Evolutionary conservation across 2,329 filamentous ascomycete species (phyloP), one percentile per base, ranked within the genome.

Genomic region (Fusarium sp.): DNA sequence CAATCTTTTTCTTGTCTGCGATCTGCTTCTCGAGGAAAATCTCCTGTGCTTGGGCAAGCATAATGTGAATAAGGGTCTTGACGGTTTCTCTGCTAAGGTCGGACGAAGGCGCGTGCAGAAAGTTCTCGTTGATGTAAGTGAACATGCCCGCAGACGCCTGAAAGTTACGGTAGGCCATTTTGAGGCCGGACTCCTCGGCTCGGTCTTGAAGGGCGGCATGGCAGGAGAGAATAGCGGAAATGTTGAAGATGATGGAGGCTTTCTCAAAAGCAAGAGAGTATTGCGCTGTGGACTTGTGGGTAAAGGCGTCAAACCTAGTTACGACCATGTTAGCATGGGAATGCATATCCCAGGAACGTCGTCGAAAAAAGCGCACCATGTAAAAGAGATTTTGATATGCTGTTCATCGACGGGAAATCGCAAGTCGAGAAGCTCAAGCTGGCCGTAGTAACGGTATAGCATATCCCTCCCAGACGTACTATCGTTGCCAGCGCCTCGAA

Each of bases 51-150:
- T 99, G 96, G 2, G 96, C 97, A 64, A 99, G 89, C 88, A 94
- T 98, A 68, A 99, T 91, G 60, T 92, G 90, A 80, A 99, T 98
- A 74, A 99, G 84, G 0, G 94, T 95, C 85, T 98, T 98, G 79
- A 99, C 94, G 0, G 96, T 99, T 59, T 99, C 96, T 69, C 96
- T 88, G 81, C 95, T 98, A 56, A 99, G 85, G 80, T 99, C 96
- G n/a, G 94, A 95, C 10, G 95, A 98, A 1, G 97, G 96, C 2
- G 96, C 96, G 79, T 99, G 96, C 38, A 99, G 87, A 81, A 99
- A 99, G 85, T 99, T 99, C 84, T 99, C 96, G 83, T 99, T 99
- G 85, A 99, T 99, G 80, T 99, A 99, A 62, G 96, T 98, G 83
- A 98, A 99, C 96, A 99, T 99, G 85, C 96, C 96, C 11, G 96